These are phyloP conservation scores for Corchorus capsularis DNA, from an alignment of 345 rosid genomes.

Conservation along the genomic window DNA sequence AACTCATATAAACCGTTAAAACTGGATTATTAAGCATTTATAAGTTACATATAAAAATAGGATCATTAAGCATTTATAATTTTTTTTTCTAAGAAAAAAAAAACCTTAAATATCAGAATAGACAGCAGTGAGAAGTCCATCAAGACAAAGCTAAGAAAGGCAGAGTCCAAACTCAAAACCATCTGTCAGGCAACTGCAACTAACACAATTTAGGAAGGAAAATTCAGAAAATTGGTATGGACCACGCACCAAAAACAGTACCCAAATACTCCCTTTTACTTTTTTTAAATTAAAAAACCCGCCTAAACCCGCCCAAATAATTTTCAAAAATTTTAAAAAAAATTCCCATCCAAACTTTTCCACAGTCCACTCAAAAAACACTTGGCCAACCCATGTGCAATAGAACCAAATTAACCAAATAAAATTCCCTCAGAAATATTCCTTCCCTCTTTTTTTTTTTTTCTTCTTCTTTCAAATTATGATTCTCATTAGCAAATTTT, in stretches of 20 bases:
- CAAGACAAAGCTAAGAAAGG: not conserved
- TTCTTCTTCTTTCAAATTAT: not conserved
- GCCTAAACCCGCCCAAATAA: conserved; percentile 23
- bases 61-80: too few species aligned
- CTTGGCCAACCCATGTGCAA: not conserved
- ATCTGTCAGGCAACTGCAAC: not conserved
- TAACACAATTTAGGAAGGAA: not conserved
- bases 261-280: not conserved
- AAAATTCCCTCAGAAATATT: not conserved
- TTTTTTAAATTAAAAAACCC: not conserved
- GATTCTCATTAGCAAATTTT: not conserved
- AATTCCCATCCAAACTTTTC: not conserved
- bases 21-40: too few species aligned
- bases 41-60: too few species aligned
- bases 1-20: too few species aligned
- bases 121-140: too few species aligned
- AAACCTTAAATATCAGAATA: too few species aligned
- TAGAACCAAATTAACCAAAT: not conserved
- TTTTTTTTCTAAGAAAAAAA: too few species aligned
- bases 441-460: not conserved
- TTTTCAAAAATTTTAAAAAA: conserved; percentile 16
- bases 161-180: not conserved
- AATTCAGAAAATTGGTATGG: not conserved
- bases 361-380: not conserved
- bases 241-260: not conserved